Percentiles rank a stretch among this genome's conserved stretches.
Evolutionary conservation across 441 rosid genomes (phyloP).

Genomic region (Caryocar brasiliense): DNA sequence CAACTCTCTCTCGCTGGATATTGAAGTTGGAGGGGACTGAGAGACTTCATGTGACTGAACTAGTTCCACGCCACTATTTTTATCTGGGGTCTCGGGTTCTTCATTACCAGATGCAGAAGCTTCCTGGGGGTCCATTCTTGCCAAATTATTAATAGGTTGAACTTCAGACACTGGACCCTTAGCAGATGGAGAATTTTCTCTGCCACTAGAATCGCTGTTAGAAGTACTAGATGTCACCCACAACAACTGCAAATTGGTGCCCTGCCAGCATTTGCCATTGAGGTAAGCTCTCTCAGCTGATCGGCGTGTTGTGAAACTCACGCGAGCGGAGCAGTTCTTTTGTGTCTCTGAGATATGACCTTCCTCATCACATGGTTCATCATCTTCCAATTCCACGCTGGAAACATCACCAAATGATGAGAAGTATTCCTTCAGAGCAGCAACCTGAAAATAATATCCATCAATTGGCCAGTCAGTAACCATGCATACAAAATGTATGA

Average conservation of each 20-base stretch:
- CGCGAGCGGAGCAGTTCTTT: constrained; percentile 38
- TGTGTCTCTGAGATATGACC: constrained; percentile 23
- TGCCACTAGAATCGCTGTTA: constrained; percentile 22
- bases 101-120: constrained; percentile 25
- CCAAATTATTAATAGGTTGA: constrained; percentile 21
- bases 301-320: constrained; percentile 49
- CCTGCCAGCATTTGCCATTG: constrained; percentile 81
- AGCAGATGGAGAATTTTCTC: constrained; percentile 23
- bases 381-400: constrained; percentile 59
- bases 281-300: constrained; percentile 78
- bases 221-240: constrained; percentile 50
- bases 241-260: constrained; percentile 50
- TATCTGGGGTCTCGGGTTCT: constrained; percentile 33
- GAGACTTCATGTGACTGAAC: constrained; percentile 20
- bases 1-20: constrained; percentile 5
- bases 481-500: neutral
- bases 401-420: constrained; percentile 66
- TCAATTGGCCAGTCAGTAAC: constrained; percentile 9
- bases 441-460: constrained; percentile 32
- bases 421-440: constrained; percentile 65
- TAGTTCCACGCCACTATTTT: constrained; percentile 8
- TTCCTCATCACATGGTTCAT: constrained; percentile 22
- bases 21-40: constrained; percentile 1
- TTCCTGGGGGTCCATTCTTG: constrained; percentile 23
- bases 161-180: constrained; percentile 18